Evolutionary conservation across 2,329 filamentous ascomycete genomes (phyloP), one percentile per base, ranked within the genome.

Genomic region (Xylariaceae sp.): DNA sequence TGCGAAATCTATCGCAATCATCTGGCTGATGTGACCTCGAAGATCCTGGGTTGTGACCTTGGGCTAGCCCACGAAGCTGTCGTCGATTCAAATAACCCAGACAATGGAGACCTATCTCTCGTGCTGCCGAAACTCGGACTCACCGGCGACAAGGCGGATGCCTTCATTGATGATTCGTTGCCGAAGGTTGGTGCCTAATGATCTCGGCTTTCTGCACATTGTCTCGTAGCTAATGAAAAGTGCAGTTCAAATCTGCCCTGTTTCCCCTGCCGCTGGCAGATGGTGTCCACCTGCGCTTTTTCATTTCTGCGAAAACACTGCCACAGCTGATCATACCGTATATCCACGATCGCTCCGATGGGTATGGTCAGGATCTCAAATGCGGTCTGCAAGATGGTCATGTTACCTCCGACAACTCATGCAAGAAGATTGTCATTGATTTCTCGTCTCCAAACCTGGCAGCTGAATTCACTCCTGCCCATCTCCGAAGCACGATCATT

Each of bases 371-470:
- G 54, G 82, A 85, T 62, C 69, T 72, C 16, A 71, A 71, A 34
- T 62, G 76, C 16, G 45, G 40, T 21, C 40, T 44, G 20, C 16
- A 37, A 3, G 35, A 22, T 14, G 20, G 6, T 5, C 10, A 23
- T 22, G 6, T 17, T 7, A 34, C 42, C 6, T 5, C 12, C 11
- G 11, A 45, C 12, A 16, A 20, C 6, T 58, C 59, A 22, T 52
- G 51, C 22, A 67, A 67, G 57, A 67, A 63, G 59, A 67, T 83
- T 14, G 70, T 89, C 22, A 74, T 89, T 42, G 86, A 89, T 54
- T 89, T 86, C 63, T 86, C 82, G 0, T 86, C 82, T 1, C 85
- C 86, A 1, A 88, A 88, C 55, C 85, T 88, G 50, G 84, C 81
- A 12, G 85, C 82, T 54, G 80, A 83, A n/a, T 87, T 87, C 65